Evolutionary conservation across 106 monocot genomes (phyloP).

Genomic region (Ottelia alismoides): DNA sequence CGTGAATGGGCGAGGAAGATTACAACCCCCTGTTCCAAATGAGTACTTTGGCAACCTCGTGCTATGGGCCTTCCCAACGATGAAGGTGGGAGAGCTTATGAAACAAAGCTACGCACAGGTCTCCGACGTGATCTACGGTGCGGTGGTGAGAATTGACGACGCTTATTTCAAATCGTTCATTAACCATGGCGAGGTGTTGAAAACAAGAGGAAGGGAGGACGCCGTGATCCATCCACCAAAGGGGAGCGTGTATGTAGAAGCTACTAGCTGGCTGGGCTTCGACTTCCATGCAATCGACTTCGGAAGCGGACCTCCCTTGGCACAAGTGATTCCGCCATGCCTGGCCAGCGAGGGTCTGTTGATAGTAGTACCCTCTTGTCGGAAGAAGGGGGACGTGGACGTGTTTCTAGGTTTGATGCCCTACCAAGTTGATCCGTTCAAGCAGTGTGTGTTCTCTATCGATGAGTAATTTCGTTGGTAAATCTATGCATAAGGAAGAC

Average conservation of each 20-base stretch:
- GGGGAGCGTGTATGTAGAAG: conserved; percentile 3
- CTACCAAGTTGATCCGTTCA: not conserved
- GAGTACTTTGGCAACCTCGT: no score
- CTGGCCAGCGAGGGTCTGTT: no score
- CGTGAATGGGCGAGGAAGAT: conserved; percentile 6
- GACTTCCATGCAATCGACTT: no score
- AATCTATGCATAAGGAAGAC: no score
- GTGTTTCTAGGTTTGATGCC: not conserved
- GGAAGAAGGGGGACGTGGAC: conserved; percentile 2
- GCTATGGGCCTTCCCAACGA: no score
- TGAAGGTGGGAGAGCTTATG: conserved; percentile 2
- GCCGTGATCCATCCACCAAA: not conserved
- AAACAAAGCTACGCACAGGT: no score
- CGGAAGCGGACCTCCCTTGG: conserved; percentile 1
- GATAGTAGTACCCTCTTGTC: not conserved
- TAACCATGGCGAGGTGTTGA: conserved; percentile 5
- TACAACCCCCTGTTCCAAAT: conserved; percentile 5
- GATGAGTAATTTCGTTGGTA: no score
- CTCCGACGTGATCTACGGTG: conserved; percentile 4
- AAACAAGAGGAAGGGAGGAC: not conserved
- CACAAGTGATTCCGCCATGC: not conserved
- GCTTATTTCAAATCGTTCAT: no score
- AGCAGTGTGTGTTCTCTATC: no score
- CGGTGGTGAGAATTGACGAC: no score
- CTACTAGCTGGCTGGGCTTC: conserved; percentile 8